phyloP scores from a whole-genome alignment of 805 yeast genomes.

The Torulaspora quercuum region DNA sequence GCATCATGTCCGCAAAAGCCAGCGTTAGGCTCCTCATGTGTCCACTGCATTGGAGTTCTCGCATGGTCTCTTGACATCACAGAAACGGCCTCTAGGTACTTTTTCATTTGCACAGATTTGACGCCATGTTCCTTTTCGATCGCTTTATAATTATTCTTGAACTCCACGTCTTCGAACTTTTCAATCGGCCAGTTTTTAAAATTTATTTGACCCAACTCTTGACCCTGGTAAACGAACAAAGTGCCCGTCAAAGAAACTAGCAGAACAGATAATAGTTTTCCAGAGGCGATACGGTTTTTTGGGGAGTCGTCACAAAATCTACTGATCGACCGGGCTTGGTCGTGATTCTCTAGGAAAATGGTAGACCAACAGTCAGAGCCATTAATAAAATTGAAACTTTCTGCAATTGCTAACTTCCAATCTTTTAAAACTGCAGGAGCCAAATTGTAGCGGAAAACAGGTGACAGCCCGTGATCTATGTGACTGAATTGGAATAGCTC shows the following conservation, averaged over 20 bases:
- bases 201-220: constrained; percentile 56
- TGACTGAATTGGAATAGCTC: constrained; percentile 41
- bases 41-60: constrained; percentile 58
- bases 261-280: constrained; percentile 48
- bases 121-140: constrained; percentile 30
- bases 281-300: constrained; percentile 39
- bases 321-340: constrained; percentile 52
- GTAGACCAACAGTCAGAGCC: constrained; percentile 60
- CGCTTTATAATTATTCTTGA: constrained; percentile 42
- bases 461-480: constrained; percentile 39
- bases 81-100: constrained; percentile 37
- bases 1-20: constrained; percentile 44
- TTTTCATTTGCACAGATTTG: constrained; percentile 29
- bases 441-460: constrained; percentile 38
- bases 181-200: constrained; percentile 45
- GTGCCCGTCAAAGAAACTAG: constrained; percentile 51
- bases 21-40: constrained; percentile 38
- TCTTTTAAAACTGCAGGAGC: constrained; percentile 38
- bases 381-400: constrained; percentile 40
- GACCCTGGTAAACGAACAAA: constrained; percentile 57
- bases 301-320: constrained; percentile 48
- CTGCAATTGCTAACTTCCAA: constrained; percentile 41
- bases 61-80: constrained; percentile 50
- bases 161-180: constrained; percentile 51
- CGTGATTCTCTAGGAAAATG: constrained; percentile 55